A percentile compares a stretch with the other conserved stretches of the same genome.
Evolutionary conservation across 2,329 filamentous ascomycete species (phyloP).

Genomic region (Domatiomyces catenatus): DNA sequence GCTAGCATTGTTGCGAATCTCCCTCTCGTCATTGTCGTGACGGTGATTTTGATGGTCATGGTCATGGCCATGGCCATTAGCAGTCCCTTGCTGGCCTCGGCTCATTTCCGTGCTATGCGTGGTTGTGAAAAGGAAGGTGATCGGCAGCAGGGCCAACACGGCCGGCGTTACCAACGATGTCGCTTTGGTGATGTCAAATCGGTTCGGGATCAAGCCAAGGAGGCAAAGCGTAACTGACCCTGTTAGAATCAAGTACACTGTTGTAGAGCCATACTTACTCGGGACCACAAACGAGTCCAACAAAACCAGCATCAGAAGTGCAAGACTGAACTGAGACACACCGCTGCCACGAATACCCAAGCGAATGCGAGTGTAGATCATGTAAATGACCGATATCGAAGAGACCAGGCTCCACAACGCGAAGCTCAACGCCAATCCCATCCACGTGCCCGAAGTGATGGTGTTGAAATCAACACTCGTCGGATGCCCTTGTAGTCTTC

Average conservation of each 20-base stretch:
- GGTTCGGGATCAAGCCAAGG: neutral
- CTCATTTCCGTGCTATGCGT: neutral
- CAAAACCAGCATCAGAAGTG: neutral
- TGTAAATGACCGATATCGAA: neutral
- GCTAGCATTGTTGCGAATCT: neutral
- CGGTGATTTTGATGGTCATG: neutral
- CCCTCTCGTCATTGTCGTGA: too few species aligned
- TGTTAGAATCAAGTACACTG: neutral
- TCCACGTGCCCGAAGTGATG: neutral
- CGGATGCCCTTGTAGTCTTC: neutral
- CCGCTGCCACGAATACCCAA: neutral
- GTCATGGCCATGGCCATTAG: neutral
- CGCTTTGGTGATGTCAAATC: neutral
- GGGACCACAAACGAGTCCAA: neutral
- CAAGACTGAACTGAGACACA: neutral
- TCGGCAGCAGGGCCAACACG: neutral
- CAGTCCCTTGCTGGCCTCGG: neutral
- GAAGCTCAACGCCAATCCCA: neutral
- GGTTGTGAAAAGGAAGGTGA: neutral
- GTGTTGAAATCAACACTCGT: neutral
- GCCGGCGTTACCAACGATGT: neutral
- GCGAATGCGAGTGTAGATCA: neutral
- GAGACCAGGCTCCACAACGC: neutral
- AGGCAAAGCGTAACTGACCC: neutral
- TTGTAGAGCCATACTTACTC: neutral